phyloP scores from a whole-genome alignment of 352 stramenopile species.

The Sclerospora graminicola region DNA sequence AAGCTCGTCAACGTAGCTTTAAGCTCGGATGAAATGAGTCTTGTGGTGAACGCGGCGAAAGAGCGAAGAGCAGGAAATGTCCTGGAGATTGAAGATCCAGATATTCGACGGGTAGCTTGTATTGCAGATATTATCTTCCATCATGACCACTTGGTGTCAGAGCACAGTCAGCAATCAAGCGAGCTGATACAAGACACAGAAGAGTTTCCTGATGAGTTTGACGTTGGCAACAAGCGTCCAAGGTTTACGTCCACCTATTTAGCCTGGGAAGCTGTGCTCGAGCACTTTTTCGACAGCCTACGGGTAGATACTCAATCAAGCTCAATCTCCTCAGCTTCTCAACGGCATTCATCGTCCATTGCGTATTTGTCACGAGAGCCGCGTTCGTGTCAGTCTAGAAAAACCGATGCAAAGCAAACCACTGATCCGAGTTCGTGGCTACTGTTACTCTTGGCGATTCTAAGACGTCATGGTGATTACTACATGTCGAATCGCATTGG shows the following conservation, averaged over 20 bases:
- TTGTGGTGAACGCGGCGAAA: slow-evolving; percentile 29
- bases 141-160: slow-evolving; percentile 38
- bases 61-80: slow-evolving; percentile 15
- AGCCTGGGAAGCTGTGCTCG: slow-evolving; percentile 37
- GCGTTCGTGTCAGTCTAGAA: slow-evolving; percentile 7
- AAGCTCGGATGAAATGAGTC: slow-evolving; percentile 32
- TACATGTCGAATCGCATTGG: slow-evolving; percentile 43
- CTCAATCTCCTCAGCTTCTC: slow-evolving; percentile 14
- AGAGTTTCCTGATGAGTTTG: slow-evolving; percentile 7
- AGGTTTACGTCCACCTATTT: slow-evolving; percentile 17
- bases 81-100: slow-evolving; percentile 33
- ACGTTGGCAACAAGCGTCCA: slow-evolving; percentile 18
- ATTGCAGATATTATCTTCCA: slow-evolving; percentile 42
- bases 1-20: slow-evolving; percentile 30
- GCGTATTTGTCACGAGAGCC: slow-evolving; percentile 17
- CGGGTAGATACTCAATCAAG: slow-evolving; percentile 18
- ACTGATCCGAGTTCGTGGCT: slow-evolving; percentile 33
- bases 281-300: slow-evolving; percentile 25
- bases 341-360: slow-evolving; percentile 14
- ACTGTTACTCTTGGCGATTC: slow-evolving; percentile 32
- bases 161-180: slow-evolving; percentile 9
- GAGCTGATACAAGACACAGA: slow-evolving; percentile 10
- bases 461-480: slow-evolving; percentile 41
- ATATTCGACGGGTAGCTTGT: slow-evolving; percentile 35
- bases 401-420: slow-evolving; percentile 18